Evolutionary conservation across 2,329 filamentous ascomycete species (phyloP).

Genomic region (Pseudopyrenochaeta lycopersici): DNA sequence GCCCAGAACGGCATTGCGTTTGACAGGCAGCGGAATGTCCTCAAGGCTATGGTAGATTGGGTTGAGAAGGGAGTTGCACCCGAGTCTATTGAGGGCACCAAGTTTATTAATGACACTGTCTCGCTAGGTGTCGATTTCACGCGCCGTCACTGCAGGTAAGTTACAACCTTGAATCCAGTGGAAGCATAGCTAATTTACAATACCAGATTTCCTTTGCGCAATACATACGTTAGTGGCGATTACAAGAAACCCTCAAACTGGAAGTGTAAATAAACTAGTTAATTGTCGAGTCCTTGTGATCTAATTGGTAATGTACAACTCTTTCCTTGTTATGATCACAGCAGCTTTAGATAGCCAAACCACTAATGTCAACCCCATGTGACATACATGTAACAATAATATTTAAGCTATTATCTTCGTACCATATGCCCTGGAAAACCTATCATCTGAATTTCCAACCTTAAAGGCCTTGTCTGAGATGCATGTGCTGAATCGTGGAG

Average conservation of each 20-base stretch:
- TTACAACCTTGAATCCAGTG: neutral
- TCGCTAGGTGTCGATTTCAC: constrained; percentile 54
- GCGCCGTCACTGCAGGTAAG: constrained; percentile 56
- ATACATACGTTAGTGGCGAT: constrained; percentile 13
- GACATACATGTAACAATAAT: too few relatives aligned
- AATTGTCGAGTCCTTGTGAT: too few relatives aligned
- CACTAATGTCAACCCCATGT: too few relatives aligned
- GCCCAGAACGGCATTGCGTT: constrained; percentile 26
- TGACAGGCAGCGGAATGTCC: constrained; percentile 23
- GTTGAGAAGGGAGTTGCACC: constrained; percentile 53
- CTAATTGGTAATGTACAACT: too few relatives aligned
- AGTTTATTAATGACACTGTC: constrained; percentile 49
- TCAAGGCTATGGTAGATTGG: constrained; percentile 57
- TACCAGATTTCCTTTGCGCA: constrained; percentile 10
- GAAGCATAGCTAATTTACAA: neutral
- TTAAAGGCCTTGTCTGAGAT: too few relatives aligned
- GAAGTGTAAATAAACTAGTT: constrained; percentile 13
- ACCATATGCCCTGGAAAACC: too few relatives aligned
- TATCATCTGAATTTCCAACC: too few relatives aligned
- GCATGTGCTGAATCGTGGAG: too few relatives aligned
- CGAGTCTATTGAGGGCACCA: constrained; percentile 39
- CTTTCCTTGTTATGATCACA: too few relatives aligned
- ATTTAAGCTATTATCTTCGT: too few relatives aligned
- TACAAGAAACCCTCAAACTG: constrained; percentile 41
- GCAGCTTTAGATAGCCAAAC: too few relatives aligned